Evolutionary conservation across 495 filamentous ascomycete species (phyloP), one percentile per base, ranked within the genome.

Genomic region (Aspergillus leporis): DNA sequence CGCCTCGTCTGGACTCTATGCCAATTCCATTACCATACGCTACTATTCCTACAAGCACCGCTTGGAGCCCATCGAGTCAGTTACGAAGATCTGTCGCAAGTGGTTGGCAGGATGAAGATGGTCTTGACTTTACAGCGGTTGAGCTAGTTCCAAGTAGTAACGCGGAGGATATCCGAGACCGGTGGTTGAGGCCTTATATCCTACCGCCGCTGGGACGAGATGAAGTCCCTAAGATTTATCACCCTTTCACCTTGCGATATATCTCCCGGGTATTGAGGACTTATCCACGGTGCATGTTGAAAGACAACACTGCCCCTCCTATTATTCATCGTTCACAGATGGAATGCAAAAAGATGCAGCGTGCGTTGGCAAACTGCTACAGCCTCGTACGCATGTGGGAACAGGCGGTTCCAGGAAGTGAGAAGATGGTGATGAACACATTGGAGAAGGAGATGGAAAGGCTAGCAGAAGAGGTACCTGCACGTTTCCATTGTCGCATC

Each of bases 321-420:
- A 72, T 79, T 38, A 61, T 82, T 21, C 79, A 82, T 53, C 52
- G 61, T 13, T 56, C 61, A 6, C 77, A 79, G 53, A 30, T 75
- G 0, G 30, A 25, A 2, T 51, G 36, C 0, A 22, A 43, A 8
- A 52, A 60, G 14, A 53, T 68, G 16, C 61, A 67, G 12, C 63
- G 55, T 8, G 65, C 74, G 0, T 62, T 82, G 45, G 73, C 76
- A 21, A 76, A 71, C 28, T 81, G 79, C 46, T 64, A 73, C 4
- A 76, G 72, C 53, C 46, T 81, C 16, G 71, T 79, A 14, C 73
- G 77, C 1, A 72, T 80, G 54, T 81, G 75, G 67, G 64, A 71
- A 19, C 66, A 68, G 2, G 64, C 64, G 14, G 62, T 75, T 1
- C 67, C 71, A 0, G 77, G 77, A 4, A 78, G 75, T 38, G 73